phyloP scores from a whole-genome alignment of 139 green algal genomes.

The Picocystis salinarum region DNA sequence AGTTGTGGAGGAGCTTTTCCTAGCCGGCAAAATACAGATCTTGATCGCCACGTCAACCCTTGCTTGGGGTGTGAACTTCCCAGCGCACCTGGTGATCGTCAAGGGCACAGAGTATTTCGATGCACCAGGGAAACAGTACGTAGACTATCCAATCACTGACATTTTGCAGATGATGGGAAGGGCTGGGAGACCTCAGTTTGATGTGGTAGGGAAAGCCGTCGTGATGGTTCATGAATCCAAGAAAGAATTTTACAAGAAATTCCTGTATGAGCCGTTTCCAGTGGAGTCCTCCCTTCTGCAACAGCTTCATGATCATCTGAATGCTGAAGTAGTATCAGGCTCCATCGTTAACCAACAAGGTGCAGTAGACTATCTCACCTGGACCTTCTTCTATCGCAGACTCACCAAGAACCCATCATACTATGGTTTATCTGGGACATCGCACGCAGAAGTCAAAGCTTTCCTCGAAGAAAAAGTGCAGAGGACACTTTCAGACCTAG shows the following conservation, averaged over 20 bases:
- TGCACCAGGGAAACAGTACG: slow-evolving; percentile 55
- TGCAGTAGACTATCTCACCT: slow-evolving; percentile 87
- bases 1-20: slow-evolving; percentile 71
- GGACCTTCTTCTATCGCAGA: slow-evolving; percentile 79
- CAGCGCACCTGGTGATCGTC: slow-evolving; percentile 84
- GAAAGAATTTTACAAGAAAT: slow-evolving; percentile 98
- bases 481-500: slow-evolving; percentile 39
- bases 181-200: slow-evolving; percentile 80
- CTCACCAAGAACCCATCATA: slow-evolving; percentile 78
- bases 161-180: slow-evolving; percentile 87
- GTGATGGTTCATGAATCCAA: slow-evolving; percentile 97
- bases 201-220: slow-evolving; percentile 69
- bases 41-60: slow-evolving; percentile 77
- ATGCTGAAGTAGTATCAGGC: slow-evolving; percentile 18
- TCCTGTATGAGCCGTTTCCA: slow-evolving; percentile 95
- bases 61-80: slow-evolving; percentile 89
- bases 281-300: slow-evolving; percentile 72
- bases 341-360: slow-evolving; percentile 49
- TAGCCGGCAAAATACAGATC: slow-evolving; percentile 76
- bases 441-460: slow-evolving; percentile 30
- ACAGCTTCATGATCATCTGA: slow-evolving; percentile 35
- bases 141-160: slow-evolving; percentile 96
- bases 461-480: slow-evolving; percentile 34
- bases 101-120: slow-evolving; percentile 97
- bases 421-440: slow-evolving; percentile 33